phyloP scores from a whole-genome alignment of 441 rosid genomes.

The Pelargonium australe region DNA sequence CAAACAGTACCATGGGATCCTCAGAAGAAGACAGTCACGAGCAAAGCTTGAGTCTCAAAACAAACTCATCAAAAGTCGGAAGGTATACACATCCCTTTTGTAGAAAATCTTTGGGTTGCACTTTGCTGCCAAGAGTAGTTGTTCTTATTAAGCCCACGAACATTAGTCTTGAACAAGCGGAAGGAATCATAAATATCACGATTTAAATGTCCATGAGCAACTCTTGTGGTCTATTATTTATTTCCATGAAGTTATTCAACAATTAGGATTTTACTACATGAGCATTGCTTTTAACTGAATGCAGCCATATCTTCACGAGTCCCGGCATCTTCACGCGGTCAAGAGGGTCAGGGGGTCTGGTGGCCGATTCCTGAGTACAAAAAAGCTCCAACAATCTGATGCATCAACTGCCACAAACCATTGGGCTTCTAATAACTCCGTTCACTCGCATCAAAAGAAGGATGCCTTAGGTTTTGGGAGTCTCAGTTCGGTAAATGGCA shows the following conservation, averaged over 20 bases:
- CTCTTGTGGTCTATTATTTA: not conserved
- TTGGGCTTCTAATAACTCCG: conserved; percentile 12
- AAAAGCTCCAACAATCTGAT: conserved; percentile 25
- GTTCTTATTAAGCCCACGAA: not conserved
- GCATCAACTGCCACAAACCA: not conserved
- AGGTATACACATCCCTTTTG: conserved; percentile 19
- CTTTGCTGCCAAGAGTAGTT: not conserved
- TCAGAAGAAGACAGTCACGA: conserved; percentile 42
- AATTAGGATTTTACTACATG: too few species aligned
- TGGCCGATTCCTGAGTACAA: conserved; percentile 45
- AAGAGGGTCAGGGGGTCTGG: conserved; percentile 43
- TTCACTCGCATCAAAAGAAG: conserved; percentile 7
- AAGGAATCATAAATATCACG: not conserved
- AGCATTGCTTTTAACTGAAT: not conserved
- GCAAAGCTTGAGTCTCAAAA: conserved; percentile 44
- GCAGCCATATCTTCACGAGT: conserved; percentile 52
- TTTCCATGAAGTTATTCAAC: not conserved
- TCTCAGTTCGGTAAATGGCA: not conserved
- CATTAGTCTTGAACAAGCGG: not conserved
- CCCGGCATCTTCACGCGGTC: conserved; percentile 42
- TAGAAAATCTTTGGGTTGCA: conserved; percentile 1
- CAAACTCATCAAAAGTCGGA: conserved; percentile 33
- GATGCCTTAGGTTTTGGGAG: conserved; percentile 13
- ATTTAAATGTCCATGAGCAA: not conserved
- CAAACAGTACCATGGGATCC: conserved; percentile 47